These are phyloP conservation scores for Chenopodium formosanum DNA, from an alignment of 148 eudicot genomes.

Conservation along the genomic window DNA sequence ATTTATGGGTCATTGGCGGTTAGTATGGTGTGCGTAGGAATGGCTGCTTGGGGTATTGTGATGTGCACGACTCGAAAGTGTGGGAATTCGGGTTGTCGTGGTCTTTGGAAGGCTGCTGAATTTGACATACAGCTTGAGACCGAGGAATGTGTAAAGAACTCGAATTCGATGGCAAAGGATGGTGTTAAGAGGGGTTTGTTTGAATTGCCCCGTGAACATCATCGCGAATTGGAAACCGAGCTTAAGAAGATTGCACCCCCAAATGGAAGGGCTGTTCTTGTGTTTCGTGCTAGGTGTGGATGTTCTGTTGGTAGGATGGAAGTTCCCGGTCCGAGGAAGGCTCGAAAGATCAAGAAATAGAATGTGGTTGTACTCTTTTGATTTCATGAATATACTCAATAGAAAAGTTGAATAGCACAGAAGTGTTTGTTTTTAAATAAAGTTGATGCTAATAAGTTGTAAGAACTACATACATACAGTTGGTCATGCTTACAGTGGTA, in stretches of 20 bases:
- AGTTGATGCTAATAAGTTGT: slow-evolving; percentile 34
- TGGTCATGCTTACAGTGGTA: slow-evolving; percentile 18
- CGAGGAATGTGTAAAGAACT: slow-evolving; percentile 60
- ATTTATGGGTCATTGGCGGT: slow-evolving; percentile 69
- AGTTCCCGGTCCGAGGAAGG: slow-evolving; percentile 68
- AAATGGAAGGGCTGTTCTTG: slow-evolving; percentile 83
- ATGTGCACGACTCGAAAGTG: slow-evolving; percentile 55
- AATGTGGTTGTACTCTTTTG: slow-evolving; percentile 1
- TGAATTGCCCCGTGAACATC: slow-evolving; percentile 74
- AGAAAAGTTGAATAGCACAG: slow-evolving; percentile 10
- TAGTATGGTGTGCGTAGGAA: slow-evolving; percentile 52
- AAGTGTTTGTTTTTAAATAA: slow-evolving; percentile 26
- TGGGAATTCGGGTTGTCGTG: slow-evolving; percentile 65
- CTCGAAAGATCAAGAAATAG: slow-evolving; percentile 76
- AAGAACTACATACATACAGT: slow-evolving; percentile 32
- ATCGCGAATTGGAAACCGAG: slow-evolving; percentile 74
- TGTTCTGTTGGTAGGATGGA: slow-evolving; percentile 89
- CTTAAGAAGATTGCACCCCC: slow-evolving; percentile 86
- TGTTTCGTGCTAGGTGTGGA: slow-evolving; percentile 75
- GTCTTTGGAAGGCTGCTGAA: slow-evolving; percentile 70
- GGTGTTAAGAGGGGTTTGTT: slow-evolving; percentile 60
- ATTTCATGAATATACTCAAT: background rate
- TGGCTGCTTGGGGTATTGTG: slow-evolving; percentile 61
- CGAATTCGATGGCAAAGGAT: slow-evolving; percentile 34
- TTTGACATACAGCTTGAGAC: slow-evolving; percentile 85